These are phyloP conservation scores for Camillea tinctor DNA, from an alignment of 2,329 filamentous ascomycete species.

Conservation along the genomic window DNA sequence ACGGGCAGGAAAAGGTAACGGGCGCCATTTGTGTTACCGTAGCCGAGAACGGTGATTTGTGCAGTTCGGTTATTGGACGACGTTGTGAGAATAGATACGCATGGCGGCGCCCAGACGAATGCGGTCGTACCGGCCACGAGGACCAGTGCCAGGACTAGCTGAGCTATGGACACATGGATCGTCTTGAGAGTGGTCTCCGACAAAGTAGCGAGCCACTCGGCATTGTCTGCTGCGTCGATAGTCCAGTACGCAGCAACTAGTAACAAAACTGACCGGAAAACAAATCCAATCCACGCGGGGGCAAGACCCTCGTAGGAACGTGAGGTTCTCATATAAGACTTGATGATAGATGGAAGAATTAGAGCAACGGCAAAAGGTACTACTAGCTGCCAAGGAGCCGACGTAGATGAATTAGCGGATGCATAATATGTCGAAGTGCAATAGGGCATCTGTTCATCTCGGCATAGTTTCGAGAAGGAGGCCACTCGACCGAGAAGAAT, in stretches of 20 bases:
- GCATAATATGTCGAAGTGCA: conserved; percentile 96
- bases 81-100: conserved; percentile 67
- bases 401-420: conserved; percentile 87
- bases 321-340: conserved; percentile 77
- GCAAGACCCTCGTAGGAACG: conserved; percentile 86
- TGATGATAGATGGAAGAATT: conserved; percentile 70
- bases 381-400: conserved; percentile 81
- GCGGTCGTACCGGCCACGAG: conserved; percentile 81
- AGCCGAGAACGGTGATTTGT: conserved; percentile 79
- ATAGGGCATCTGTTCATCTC: conserved; percentile 97
- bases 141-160: conserved; percentile 74
- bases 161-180: conserved; percentile 73
- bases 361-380: conserved; percentile 76
- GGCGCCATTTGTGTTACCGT: conserved; percentile 88
- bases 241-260: conserved; percentile 82
- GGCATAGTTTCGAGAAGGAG: conserved; percentile 87
- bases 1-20: conserved; percentile 83
- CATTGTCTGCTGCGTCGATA: conserved; percentile 84
- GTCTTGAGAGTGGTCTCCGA: conserved; percentile 67
- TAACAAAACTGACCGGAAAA: conserved; percentile 73
- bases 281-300: conserved; percentile 77
- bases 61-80: conserved; percentile 44
- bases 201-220: conserved; percentile 67
- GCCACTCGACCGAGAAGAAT: conserved; percentile 74
- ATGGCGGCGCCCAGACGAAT: conserved; percentile 82